phyloP scores from a whole-genome alignment of 208 protist species.

The Wallacemonas sp. region DNA sequence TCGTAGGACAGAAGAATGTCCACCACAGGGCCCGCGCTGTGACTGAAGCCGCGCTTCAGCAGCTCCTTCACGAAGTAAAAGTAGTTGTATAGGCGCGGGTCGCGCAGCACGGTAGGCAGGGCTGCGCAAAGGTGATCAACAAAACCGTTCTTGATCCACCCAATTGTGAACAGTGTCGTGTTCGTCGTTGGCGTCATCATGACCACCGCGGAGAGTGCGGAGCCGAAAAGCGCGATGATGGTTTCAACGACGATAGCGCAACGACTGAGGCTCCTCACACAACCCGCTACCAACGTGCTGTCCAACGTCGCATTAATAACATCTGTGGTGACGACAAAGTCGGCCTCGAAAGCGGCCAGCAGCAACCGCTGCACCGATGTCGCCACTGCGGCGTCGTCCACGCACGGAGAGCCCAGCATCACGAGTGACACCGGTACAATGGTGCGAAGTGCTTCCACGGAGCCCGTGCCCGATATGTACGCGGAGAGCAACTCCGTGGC shows the following conservation, averaged over 20 bases:
- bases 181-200: constrained; percentile 44
- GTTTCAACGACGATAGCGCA: constrained; percentile 57
- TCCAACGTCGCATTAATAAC: constrained; percentile 38
- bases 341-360: constrained; percentile 56
- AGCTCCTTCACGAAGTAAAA: constrained; percentile 72
- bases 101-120: constrained; percentile 25
- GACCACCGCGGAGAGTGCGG: constrained; percentile 27
- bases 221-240: constrained; percentile 66
- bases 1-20: constrained; percentile 54
- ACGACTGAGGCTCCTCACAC: constrained; percentile 31
- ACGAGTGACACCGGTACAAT: constrained; percentile 19
- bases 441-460: constrained; percentile 5
- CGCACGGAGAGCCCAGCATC: constrained; percentile 6
- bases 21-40: constrained; percentile 63
- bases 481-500: constrained; percentile 34
- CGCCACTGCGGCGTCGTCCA: constrained; percentile 22
- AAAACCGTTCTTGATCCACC: constrained; percentile 47
- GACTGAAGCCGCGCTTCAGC: constrained; percentile 65
- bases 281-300: constrained; percentile 29
- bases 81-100: constrained; percentile 44
- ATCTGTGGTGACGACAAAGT: constrained; percentile 41
- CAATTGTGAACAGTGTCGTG: constrained; percentile 43
- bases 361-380: constrained; percentile 55
- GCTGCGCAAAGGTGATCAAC: constrained; percentile 26
- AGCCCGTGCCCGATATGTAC: constrained; percentile 14